Base-by-base conservation (phyloP, 345 rosid genomes). In the Eutrema yunnanense region DNA sequence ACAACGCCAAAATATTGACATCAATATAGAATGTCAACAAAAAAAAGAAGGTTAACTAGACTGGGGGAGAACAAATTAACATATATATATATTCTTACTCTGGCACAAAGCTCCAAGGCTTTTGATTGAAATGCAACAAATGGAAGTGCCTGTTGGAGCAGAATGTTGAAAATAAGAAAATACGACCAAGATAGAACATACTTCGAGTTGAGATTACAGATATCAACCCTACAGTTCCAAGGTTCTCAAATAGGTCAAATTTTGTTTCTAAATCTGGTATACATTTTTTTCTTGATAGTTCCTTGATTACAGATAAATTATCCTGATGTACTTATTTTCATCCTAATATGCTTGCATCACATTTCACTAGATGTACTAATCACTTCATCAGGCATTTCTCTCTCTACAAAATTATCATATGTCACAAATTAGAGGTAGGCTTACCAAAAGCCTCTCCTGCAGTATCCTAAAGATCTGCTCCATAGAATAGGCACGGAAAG, bases 61-160 rank as follows among this genome's bases (percentile, higher is more conserved):
- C 13, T 26, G 37, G 10, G 22, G 53, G 40, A 26, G 12, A 40
- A 32, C 34, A 30, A 49, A 22, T 22, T 10, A 26, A 8, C 34
- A 22, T n/a, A 36, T 65, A 7, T 65, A 7, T 38, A 7, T 38
- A 14, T 38, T 81, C 96, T 86, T 75, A 94, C 99, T 77, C 99
- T 91, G 44, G 97, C 96, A 72, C 99, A 94, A 12, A 94, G 87
- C 79, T 94, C 97, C 84, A 94, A 72, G 43, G 97, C 97, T 65
- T 84, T 91, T 59, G 86, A 84, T 58, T 91, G 90, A 76, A 89
- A 94, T 26, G 84, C 85, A 54, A 62, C 62, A 73, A 70, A 81
- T 65, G 92, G 87, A 67, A 90, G 83, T 48, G 57, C 86, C 96
- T 92, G 87, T 48, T 48, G 71, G 30, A 73, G 68, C 27, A 70